A percentile compares a stretch with the other conserved stretches of the same genome.
Evolutionary conservation across 768 basidiomycete genomes (phyloP).

Genomic region (Leccinum incarnatum): DNA sequence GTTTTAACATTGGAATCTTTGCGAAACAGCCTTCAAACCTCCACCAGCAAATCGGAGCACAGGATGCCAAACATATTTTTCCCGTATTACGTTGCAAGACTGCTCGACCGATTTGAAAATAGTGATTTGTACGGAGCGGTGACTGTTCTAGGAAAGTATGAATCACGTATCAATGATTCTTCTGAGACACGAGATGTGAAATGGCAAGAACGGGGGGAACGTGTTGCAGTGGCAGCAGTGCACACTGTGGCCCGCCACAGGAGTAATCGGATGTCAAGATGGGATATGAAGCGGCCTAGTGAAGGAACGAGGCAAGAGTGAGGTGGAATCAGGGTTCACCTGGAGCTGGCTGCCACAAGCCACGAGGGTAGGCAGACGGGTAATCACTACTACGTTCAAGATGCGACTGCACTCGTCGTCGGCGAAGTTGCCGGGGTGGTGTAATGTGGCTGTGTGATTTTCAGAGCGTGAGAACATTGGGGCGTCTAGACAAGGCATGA

Average conservation of each 20-base stretch:
- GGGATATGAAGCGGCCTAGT: conserved; percentile 8
- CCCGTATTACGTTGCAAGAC: neutral
- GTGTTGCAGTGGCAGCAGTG: conserved; percentile 2
- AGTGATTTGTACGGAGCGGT: neutral
- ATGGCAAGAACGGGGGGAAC: conserved; percentile 8
- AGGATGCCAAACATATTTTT: neutral
- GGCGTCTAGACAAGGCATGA: conserved; percentile 24
- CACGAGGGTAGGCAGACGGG: neutral
- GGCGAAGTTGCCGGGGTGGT: neutral
- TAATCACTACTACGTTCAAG: neutral
- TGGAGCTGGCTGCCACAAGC: neutral
- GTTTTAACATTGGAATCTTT: neutral
- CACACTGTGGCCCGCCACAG: neutral
- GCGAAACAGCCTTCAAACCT: too few species aligned
- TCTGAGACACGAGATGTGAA: neutral
- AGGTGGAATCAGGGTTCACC: conserved; percentile 6
- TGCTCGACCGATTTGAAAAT: neutral
- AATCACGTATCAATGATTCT: neutral
- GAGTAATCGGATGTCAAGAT: conserved; percentile 6
- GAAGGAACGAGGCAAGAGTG: conserved; percentile 13
- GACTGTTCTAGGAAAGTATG: neutral
- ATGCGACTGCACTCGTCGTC: neutral
- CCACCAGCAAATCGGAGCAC: neutral
- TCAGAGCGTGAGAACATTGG: conserved; percentile 31
- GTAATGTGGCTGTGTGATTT: conserved; percentile 31